phyloP scores from a whole-genome alignment of 2,329 filamentous ascomycete species.

The Bipolaris cookei region DNA sequence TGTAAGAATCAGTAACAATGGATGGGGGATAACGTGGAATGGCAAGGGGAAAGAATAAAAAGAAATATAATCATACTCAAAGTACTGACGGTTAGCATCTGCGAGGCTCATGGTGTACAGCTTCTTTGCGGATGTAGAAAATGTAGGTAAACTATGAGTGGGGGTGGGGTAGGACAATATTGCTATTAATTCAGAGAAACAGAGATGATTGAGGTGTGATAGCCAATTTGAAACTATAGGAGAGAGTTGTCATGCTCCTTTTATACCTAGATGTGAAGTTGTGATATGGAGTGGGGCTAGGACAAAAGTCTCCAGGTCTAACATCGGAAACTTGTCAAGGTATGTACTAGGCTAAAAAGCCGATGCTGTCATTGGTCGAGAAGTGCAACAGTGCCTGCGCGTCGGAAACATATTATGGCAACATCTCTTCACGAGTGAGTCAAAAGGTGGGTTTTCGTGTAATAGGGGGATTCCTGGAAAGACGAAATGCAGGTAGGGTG shows the following conservation, averaged over 20 bases:
- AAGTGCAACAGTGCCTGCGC: not conserved
- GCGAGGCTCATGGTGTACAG: conserved; percentile 34
- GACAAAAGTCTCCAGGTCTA: conserved; percentile 25
- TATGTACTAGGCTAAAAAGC: not conserved
- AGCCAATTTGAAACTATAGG: not conserved
- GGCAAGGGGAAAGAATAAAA: not conserved
- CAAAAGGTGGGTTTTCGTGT: not conserved
- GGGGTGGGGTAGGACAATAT: not conserved
- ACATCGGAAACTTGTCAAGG: conserved; percentile 23
- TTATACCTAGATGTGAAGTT: not conserved
- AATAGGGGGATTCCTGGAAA: not conserved
- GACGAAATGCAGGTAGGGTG: not conserved
- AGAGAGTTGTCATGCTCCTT: not conserved
- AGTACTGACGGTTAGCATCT: conserved; percentile 47
- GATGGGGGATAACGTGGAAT: not conserved
- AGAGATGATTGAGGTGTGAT: not conserved
- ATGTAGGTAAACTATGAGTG: not conserved
- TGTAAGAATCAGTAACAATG: not conserved
- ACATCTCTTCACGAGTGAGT: not conserved
- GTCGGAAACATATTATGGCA: not conserved
- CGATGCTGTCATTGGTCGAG: conserved; percentile 24
- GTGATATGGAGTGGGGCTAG: not conserved
- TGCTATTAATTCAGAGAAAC: not conserved
- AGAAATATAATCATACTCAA: conserved; percentile 34
- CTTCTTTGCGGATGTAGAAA: too few species aligned